These are phyloP conservation scores for Brassica napus DNA, from an alignment of 345 rosid species.

Conservation along the genomic window Da-Ae NC_063449.1:28340001-28340500, in stretches of 20 bases:
- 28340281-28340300: background rate
- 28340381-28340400: background rate
- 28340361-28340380: conserved; percentile 86
- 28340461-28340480: conserved; percentile 93
- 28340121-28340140: no score
- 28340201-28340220: conserved; percentile 91
- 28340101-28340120: conserved; percentile 37
- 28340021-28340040: background rate
- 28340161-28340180: conserved; percentile 4
- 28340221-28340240: conserved; percentile 48
- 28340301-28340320: conserved; percentile 54
- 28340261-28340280: background rate
- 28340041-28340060: conserved; percentile 28
- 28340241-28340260: background rate
- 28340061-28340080: conserved; percentile 90
- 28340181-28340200: conserved; percentile 45
- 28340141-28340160: background rate
- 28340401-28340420: background rate
- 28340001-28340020: background rate
- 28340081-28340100: conserved; percentile 95
- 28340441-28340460: conserved; percentile 77
- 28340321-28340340: conserved; percentile 81
- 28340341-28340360: conserved; percentile 65
- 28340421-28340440: background rate
- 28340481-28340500: conserved; percentile 89